A percentile compares a stretch with the other conserved stretches of the same genome.
phyloP scores from a whole-genome alignment of 495 filamentous ascomycete species.

The Penicillium herquei region DNA sequence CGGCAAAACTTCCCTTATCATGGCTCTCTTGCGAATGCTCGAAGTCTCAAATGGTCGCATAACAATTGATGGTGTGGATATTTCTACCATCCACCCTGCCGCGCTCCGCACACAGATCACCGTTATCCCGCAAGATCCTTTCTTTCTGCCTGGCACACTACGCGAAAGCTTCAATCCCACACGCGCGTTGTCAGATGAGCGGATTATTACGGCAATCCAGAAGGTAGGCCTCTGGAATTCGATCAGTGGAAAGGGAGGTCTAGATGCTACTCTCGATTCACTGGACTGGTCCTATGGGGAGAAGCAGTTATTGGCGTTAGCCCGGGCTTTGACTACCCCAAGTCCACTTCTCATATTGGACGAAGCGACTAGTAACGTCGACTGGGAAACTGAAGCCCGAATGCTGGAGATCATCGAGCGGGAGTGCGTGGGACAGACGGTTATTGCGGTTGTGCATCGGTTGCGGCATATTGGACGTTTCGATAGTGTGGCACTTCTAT shows the following conservation, averaged over 20 bases:
- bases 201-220: slow-evolving; percentile 20
- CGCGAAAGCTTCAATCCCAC: slow-evolving; percentile 39
- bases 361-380: slow-evolving; percentile 40
- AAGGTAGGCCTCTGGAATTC: slow-evolving; percentile 36
- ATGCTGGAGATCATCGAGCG: slow-evolving; percentile 50
- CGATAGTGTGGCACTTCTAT: slow-evolving; percentile 35
- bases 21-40: slow-evolving; percentile 41
- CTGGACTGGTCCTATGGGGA: slow-evolving; percentile 22
- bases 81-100: too few species aligned
- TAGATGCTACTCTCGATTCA: slow-evolving; percentile 23
- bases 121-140: slow-evolving; percentile 52
- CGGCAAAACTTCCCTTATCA: slow-evolving; percentile 42
- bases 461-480: slow-evolving; percentile 45
- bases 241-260: slow-evolving; percentile 32
- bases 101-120: slow-evolving; percentile 16
- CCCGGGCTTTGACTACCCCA: slow-evolving; percentile 14
- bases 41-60: too few species aligned
- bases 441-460: slow-evolving; percentile 55
- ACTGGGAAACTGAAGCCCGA: slow-evolving; percentile 41
- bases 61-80: too few species aligned
- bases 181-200: slow-evolving; percentile 4
- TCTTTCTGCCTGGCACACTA: slow-evolving; percentile 41
- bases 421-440: slow-evolving; percentile 48
- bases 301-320: slow-evolving; percentile 21
- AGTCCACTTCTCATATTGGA: slow-evolving; percentile 21